Evolutionary conservation across 177 flowering plant genomes (phyloP).

Genomic region (Vitis hybrid): DNA sequence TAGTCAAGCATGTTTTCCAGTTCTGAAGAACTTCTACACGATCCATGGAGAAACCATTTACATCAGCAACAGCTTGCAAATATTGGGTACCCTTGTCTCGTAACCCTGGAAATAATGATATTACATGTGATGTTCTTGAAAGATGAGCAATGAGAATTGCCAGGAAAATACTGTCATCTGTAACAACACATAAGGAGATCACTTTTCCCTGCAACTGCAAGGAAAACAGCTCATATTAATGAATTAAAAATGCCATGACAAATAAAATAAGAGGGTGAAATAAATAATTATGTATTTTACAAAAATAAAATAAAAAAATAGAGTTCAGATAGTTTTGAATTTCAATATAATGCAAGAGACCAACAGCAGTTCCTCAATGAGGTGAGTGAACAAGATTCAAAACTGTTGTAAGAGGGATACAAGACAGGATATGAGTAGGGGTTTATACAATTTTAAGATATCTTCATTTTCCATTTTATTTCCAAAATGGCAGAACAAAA

Average conservation of each 20-base stretch:
- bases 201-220: conserved; percentile 65
- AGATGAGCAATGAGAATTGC: conserved; percentile 58
- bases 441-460: too few relatives aligned
- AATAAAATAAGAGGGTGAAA: neutral
- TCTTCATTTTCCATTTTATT: too few relatives aligned
- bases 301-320: too few relatives aligned
- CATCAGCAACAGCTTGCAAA: conserved; percentile 61
- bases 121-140: conserved; percentile 50
- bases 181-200: conserved; percentile 64
- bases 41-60: conserved; percentile 67
- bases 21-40: conserved; percentile 49
- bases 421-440: too few relatives aligned
- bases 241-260: conserved; percentile 2
- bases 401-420: too few relatives aligned
- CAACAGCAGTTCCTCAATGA: too few relatives aligned
- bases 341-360: too few relatives aligned
- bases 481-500: too few relatives aligned
- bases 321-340: too few relatives aligned
- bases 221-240: conserved; percentile 12
- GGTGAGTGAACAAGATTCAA: too few relatives aligned
- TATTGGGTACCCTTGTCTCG: conserved; percentile 56
- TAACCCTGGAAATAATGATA: conserved; percentile 77
- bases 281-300: too few relatives aligned
- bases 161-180: conserved; percentile 85
- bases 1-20: conserved; percentile 40